Evolutionary conservation across 2,329 filamentous ascomycete species (phyloP), one percentile per base, ranked within the genome.

Genomic region (Hirsutella minnesotensis): DNA sequence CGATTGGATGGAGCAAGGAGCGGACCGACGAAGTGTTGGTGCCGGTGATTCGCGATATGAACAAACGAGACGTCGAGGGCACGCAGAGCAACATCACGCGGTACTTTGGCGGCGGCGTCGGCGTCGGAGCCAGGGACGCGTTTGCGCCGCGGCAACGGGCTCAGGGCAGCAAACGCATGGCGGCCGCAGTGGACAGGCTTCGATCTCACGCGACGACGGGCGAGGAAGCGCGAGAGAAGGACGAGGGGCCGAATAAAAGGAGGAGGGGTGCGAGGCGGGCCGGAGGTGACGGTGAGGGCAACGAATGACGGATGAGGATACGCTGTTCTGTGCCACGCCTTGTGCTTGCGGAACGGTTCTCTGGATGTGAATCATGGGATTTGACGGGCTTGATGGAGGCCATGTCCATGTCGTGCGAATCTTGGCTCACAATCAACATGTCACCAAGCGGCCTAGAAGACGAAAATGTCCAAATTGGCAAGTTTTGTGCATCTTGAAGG

Each of bases 81-180:
- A 96, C 90, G 16, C 92, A 98, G 68, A 81, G 80, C 45, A 98
- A 98, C 53, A 95, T 98, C 50, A 98, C 92, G n/a, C 73, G 81
- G 20, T 98, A 81, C 61, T 95, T 96, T 59, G 77, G 79, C 12
- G 90, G 90, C 0, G 64, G 68, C 4, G 80, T 87, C 0, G 85
- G 85, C 0, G 73, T 72, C 0, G 84, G 85, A 0, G 75, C 75
- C 12, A 74, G 67, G 31, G 75, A 81, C 47, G 76, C 74, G 0
- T 89, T 86, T 64, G 84, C 71, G 20, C 86, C 85, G 0, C 73
- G 83, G 44, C 79, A 81, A 48, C 76, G 67, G 21, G 72, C 65
- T 12, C 75, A 75, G 46, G 77, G 75, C 31, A 89, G 82, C 55
- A 66, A 85, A 61, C 74, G 83, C 45, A 83, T 94, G 83, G 79